phyloP scores from a whole-genome alignment of 2,329 filamentous ascomycete genomes.

The Emydomyces testavorans region DNA sequence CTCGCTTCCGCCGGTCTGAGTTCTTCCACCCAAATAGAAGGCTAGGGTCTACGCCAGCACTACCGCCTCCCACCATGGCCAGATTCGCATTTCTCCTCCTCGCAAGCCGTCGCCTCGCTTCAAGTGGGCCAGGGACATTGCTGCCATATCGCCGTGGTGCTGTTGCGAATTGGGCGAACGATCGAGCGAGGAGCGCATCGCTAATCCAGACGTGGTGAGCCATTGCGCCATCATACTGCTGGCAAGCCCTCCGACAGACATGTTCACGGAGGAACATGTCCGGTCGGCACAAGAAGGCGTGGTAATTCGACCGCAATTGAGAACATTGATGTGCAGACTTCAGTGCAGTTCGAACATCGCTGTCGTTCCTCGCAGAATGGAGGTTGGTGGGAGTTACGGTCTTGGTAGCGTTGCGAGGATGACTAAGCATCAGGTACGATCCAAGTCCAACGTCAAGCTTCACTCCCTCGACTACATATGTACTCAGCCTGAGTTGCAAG shows the following conservation, averaged over 20 bases:
- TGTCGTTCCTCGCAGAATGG: not conserved
- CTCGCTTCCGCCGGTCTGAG: not conserved
- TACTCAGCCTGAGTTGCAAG: too few relatives aligned
- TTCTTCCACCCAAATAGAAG: constrained; percentile 35
- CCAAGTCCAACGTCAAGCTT: too few relatives aligned
- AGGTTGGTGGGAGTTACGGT: not conserved
- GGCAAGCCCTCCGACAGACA: constrained; percentile 32
- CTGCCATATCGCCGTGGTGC: constrained; percentile 46
- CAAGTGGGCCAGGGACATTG: constrained; percentile 51
- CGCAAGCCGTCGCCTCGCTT: constrained; percentile 46
- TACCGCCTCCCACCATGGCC: constrained; percentile 26
- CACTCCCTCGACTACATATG: too few relatives aligned
- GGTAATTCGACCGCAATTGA: constrained; percentile 2
- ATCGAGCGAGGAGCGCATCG: constrained; percentile 35
- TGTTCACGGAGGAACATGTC: constrained; percentile 35
- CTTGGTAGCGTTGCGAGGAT: not conserved
- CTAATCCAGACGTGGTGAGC: constrained; percentile 36
- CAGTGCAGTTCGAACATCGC: not conserved
- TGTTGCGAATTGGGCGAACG: constrained; percentile 40
- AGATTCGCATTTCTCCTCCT: constrained; percentile 46
- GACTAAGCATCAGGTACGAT: constrained; percentile 5
- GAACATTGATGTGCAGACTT: not conserved
- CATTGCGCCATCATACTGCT: constrained; percentile 18
- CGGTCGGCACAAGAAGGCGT: not conserved
- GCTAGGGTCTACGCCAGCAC: constrained; percentile 29